A percentile compares a stretch with the other conserved stretches of the same genome.
phyloP scores from a whole-genome alignment of 2,329 filamentous ascomycete genomes.

The Colletotrichum navitas region DNA sequence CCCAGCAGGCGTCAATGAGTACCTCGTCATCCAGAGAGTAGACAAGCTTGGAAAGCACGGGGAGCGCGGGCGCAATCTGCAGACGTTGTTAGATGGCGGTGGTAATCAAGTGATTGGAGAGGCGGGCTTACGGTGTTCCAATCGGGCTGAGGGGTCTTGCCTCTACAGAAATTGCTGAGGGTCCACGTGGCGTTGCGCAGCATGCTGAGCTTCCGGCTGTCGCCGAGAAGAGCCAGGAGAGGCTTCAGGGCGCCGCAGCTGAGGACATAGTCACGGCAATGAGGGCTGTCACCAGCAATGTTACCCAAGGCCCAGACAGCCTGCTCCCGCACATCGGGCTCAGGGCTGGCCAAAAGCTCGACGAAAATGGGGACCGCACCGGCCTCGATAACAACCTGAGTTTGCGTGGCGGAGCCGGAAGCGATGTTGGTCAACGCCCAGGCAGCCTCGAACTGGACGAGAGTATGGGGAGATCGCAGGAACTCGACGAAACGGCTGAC shows the following conservation, averaged over 20 bases:
- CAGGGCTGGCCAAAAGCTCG: conserved; percentile 92
- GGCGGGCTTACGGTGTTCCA: conserved; percentile 88
- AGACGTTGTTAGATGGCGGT: neutral
- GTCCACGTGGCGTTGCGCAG: conserved; percentile 99
- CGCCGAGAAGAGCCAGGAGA: conserved; percentile 88
- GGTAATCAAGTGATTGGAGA: conserved; percentile 5
- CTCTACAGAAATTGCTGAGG: conserved; percentile 99
- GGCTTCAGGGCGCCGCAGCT: conserved; percentile 92
- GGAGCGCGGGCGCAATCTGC: conserved; percentile 93
- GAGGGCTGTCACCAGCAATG: conserved; percentile 97
- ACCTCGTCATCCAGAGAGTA: conserved; percentile 99
- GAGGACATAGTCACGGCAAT: conserved; percentile 96
- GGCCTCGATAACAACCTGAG: conserved; percentile 98
- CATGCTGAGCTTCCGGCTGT: conserved; percentile 99
- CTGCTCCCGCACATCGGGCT: conserved; percentile 97
- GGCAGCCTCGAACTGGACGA: conserved; percentile 98
- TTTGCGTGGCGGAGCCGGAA: conserved; percentile 95
- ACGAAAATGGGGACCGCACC: conserved; percentile 99
- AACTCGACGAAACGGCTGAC: conserved; percentile 98
- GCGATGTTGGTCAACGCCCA: conserved; percentile 99
- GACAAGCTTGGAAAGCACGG: conserved; percentile 95
- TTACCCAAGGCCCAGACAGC: conserved; percentile 99
- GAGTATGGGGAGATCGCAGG: conserved; percentile 94
- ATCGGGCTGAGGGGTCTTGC: conserved; percentile 98
- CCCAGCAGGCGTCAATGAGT: conserved; percentile 99